A percentile compares a stretch with the other conserved stretches of the same genome.
phyloP scores from a whole-genome alignment of 2,329 filamentous ascomycete genomes.

The Aspergillus fumigatus region DNA sequence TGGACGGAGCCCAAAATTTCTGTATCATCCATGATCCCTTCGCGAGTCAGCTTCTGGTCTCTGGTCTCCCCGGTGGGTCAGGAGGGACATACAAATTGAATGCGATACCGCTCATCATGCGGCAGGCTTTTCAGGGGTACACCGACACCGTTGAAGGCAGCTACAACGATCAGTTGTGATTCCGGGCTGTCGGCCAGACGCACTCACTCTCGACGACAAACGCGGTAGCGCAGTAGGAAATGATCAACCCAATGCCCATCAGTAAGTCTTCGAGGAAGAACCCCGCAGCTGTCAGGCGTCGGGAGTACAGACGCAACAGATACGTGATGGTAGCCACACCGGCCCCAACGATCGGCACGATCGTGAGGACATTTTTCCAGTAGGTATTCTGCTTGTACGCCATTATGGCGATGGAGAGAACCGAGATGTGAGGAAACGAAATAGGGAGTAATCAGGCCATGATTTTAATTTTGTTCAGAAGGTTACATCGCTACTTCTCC shows the following conservation, averaged over 20 bases:
- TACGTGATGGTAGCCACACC: constrained; percentile 6
- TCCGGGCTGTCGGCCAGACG: no score
- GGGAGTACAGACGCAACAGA: constrained; percentile 5
- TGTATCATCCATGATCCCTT: constrained; percentile 12
- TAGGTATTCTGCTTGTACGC: constrained; percentile 7
- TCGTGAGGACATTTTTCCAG: constrained; percentile 11
- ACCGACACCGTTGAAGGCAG: constrained; percentile 11
- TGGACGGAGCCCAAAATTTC: constrained; percentile 12
- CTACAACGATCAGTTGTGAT: neutral
- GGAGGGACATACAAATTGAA: constrained; percentile 5
- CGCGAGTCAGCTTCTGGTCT: neutral
- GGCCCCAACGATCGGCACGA: constrained; percentile 8
- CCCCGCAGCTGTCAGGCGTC: constrained; percentile 1
- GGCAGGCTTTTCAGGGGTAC: constrained; percentile 1
- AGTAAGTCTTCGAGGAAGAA: constrained; percentile 7
- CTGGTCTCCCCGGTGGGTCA: neutral
- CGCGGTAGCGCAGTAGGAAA: constrained; percentile 8
- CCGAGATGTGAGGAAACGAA: no score
- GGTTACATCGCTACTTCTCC: no score
- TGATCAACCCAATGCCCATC: constrained; percentile 10
- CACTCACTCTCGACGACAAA: constrained; percentile 10
- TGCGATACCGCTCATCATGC: constrained; percentile 3
- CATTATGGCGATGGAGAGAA: neutral
- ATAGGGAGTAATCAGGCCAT: no score
- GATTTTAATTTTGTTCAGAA: no score